A percentile compares a stretch with the other conserved stretches of the same genome.
These are phyloP conservation scores for Fusarium acutatum DNA, from an alignment of 2,329 filamentous ascomycete genomes.

Conservation along the genomic window DNA sequence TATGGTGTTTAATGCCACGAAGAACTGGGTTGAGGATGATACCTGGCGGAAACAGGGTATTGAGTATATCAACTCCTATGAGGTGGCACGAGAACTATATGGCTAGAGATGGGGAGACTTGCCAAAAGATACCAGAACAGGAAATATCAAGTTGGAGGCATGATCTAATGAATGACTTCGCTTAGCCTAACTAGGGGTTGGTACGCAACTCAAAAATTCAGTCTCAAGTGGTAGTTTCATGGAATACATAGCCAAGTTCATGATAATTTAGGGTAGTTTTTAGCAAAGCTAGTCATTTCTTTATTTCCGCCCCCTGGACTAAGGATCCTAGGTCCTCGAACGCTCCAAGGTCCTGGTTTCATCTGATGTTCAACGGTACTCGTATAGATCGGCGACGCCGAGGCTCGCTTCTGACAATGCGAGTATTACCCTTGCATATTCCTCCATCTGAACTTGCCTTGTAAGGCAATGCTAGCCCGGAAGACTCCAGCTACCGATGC, in stretches of 20 bases:
- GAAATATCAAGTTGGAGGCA: not conserved
- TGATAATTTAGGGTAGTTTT: not conserved
- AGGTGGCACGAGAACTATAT: conserved; percentile 38
- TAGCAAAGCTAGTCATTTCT: too few species aligned
- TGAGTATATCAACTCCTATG: conserved; percentile 36
- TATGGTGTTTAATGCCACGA: conserved; percentile 55
- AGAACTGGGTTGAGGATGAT: conserved; percentile 56
- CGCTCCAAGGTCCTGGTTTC: not conserved
- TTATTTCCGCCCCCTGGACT: not conserved
- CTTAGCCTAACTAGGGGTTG: not conserved
- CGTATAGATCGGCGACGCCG: not conserved
- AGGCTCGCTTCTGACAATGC: not conserved
- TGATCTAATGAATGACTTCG: not conserved
- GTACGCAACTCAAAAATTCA: not conserved
- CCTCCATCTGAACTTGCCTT: not conserved
- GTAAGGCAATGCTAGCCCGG: not conserved
- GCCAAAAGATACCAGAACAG: not conserved
- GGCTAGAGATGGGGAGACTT: not conserved
- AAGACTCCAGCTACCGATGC: not conserved
- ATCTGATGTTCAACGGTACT: not conserved
- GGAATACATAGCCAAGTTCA: not conserved
- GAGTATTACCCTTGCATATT: not conserved
- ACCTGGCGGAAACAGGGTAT: conserved; percentile 58
- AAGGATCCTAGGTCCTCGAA: not conserved
- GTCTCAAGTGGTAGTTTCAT: not conserved